Evolutionary conservation across 2,329 filamentous ascomycete genomes (phyloP).

Genomic region (Pseudocercospora fijiensis): DNA sequence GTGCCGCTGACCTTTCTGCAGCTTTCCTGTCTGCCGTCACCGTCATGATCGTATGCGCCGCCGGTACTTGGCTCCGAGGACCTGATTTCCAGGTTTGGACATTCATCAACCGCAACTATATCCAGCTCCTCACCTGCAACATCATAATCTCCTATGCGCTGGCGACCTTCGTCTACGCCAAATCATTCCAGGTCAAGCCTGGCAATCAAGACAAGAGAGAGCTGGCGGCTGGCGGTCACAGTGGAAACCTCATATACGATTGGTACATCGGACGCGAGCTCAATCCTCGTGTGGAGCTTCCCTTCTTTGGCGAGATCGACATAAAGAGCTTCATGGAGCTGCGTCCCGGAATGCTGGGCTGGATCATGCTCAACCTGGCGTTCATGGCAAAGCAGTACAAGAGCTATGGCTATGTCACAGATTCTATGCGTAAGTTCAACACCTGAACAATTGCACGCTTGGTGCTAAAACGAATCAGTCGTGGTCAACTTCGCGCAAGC

Average conservation of each 20-base stretch:
- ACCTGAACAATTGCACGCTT: background rate
- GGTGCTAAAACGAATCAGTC: conserved; percentile 40
- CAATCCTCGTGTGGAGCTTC: conserved; percentile 79
- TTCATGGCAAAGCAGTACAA: conserved; percentile 87
- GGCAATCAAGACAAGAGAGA: conserved; percentile 71
- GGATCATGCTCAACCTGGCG: conserved; percentile 80
- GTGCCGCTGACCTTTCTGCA: conserved; percentile 39
- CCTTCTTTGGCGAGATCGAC: conserved; percentile 79
- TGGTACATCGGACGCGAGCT: conserved; percentile 96
- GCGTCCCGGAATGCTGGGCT: conserved; percentile 86
- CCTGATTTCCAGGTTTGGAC: conserved; percentile 85
- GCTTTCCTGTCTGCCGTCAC: conserved; percentile 74
- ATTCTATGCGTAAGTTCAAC: conserved; percentile 62
- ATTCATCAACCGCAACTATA: conserved; percentile 87
- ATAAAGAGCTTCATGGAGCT: conserved; percentile 89
- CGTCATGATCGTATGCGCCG: conserved; percentile 68
- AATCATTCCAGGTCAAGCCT: conserved; percentile 78
- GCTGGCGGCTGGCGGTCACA: conserved; percentile 76
- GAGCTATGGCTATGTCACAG: conserved; percentile 76
- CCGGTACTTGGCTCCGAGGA: conserved; percentile 74
- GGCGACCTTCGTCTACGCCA: conserved; percentile 75
- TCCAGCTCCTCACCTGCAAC: conserved; percentile 81
- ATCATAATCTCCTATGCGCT: conserved; percentile 72
- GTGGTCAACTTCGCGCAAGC: conserved; percentile 75
- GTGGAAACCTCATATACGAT: conserved; percentile 85